Evolutionary conservation across 2,329 filamentous ascomycete genomes (phyloP), one percentile per base, ranked within the genome.

Genomic region (Aspergillus sp.): DNA sequence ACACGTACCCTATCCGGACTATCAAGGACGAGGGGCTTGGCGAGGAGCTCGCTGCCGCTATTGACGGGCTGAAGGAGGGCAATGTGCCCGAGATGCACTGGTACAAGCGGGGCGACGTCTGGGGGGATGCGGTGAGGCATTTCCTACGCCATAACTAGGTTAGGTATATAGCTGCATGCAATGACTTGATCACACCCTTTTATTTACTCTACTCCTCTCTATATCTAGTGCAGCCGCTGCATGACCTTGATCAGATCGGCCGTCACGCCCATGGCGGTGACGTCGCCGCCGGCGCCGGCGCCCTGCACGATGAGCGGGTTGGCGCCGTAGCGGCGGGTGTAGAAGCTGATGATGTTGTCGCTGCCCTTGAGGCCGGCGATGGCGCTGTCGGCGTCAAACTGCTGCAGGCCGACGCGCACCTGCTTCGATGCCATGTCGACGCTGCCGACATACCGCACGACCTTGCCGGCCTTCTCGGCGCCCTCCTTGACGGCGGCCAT

Each of bases 311-410:
- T 96, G 58, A 99, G 79, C 41, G 94, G 92, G 74, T 93, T 95
- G 69, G 80, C 82, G 53, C 91, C 91, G 69, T 99, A 99, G 65
- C 94, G 83, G 80, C 95, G 88, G 5, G 94, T 99, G 76, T 97
- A 96, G 80, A 99, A 97, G 79, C 88, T 96, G 70, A 99, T 96
- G 71, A 99, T 96, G 78, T 99, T 99, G 71, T 97, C 94, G 72
- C 92, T 97, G 32, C 94, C 94, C 82, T 96, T 96, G 53, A 99
- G 81, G 45, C 89, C 88, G 13, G 94, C 94, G 75, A 99, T 97
- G 11, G 94, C 89, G 68, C 95, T 91, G 55, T 88, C 89, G 63
- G 84, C 85, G 61, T 96, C 91, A 63, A 91, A 92, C 75, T 88
- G 89, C 80, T 97, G 88, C 59, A 99, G 76, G 2, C 94, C 93